These are phyloP conservation scores for Capsella rubella DNA, from an alignment of 441 rosid genomes.

Conservation along the genomic window DNA sequence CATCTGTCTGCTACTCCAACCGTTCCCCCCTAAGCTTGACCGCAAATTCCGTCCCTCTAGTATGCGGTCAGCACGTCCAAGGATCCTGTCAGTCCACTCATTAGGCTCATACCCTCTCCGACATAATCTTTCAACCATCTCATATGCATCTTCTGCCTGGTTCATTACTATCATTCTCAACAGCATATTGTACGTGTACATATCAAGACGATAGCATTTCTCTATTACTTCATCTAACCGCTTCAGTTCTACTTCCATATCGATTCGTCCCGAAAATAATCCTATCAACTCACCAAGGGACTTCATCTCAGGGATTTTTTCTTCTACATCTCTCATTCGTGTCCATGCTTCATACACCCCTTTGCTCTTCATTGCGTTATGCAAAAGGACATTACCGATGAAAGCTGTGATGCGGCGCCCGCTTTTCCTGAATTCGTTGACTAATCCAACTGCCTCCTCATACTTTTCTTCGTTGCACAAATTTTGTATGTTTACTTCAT, in stretches of 20 bases:
- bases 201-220: constrained; percentile 65
- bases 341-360: constrained; percentile 71
- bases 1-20: constrained; percentile 34
- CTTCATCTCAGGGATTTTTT: constrained; percentile 53
- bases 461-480: constrained; percentile 51
- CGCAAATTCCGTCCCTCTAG: constrained; percentile 47
- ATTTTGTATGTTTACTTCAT: constrained; percentile 58
- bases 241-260: constrained; percentile 44
- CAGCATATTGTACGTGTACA: constrained; percentile 68
- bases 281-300: constrained; percentile 71
- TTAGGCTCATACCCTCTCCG: constrained; percentile 73
- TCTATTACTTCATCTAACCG: constrained; percentile 59
- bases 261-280: constrained; percentile 57
- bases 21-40: constrained; percentile 48
- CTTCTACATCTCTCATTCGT: constrained; percentile 47
- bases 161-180: constrained; percentile 54
- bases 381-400: constrained; percentile 75
- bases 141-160: constrained; percentile 55
- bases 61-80: constrained; percentile 50
- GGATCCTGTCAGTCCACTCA: constrained; percentile 58
- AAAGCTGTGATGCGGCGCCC: constrained; percentile 64
- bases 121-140: constrained; percentile 53
- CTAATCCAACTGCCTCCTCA: constrained; percentile 56
- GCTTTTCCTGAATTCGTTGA: constrained; percentile 57
- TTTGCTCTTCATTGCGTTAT: constrained; percentile 54